phyloP scores from a whole-genome alignment of 768 basidiomycete genomes.

The Hypholoma fasciculare region DNA sequence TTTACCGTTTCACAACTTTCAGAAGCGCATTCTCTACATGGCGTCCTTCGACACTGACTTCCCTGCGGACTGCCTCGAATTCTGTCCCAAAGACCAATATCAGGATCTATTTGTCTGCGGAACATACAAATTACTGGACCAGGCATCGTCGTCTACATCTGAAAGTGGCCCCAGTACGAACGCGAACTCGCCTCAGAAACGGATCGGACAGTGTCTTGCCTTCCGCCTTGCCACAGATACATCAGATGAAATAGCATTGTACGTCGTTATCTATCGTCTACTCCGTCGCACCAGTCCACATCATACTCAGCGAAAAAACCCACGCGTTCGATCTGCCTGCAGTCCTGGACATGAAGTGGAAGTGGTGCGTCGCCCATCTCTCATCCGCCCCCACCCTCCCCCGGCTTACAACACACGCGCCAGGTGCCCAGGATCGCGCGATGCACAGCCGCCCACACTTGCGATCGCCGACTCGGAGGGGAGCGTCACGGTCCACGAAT shows the following conservation, averaged over 20 bases:
- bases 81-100: conserved; percentile 69
- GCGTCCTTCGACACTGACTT: conserved; percentile 60
- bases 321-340: conserved; percentile 78
- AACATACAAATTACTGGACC: conserved; percentile 79
- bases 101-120: conserved; percentile 80
- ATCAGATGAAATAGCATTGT: conserved; percentile 19
- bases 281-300: not conserved
- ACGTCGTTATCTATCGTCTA: not conserved
- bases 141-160: conserved; percentile 4
- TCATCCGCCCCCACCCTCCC: no score
- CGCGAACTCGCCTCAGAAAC: conserved; percentile 16
- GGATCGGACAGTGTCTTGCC: conserved; percentile 76
- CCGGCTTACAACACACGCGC: no score
- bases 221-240: conserved; percentile 43
- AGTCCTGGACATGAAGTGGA: conserved; percentile 94
- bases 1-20: no score
- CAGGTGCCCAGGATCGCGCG: conserved; percentile 59
- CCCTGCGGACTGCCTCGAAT: conserved; percentile 91
- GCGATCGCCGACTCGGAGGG: conserved; percentile 89
- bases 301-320: conserved; percentile 46
- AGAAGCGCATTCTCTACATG: conserved; percentile 5
- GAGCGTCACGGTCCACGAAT: conserved; percentile 62
- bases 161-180: conserved; percentile 5
- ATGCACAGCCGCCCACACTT: conserved; percentile 44
- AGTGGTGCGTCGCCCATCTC: no score